A percentile compares a stretch with the other conserved stretches of the same genome.
These are phyloP conservation scores for Saturnispora diversa DNA, from an alignment of 805 yeast genomes.

Conservation along the genomic window DNA sequence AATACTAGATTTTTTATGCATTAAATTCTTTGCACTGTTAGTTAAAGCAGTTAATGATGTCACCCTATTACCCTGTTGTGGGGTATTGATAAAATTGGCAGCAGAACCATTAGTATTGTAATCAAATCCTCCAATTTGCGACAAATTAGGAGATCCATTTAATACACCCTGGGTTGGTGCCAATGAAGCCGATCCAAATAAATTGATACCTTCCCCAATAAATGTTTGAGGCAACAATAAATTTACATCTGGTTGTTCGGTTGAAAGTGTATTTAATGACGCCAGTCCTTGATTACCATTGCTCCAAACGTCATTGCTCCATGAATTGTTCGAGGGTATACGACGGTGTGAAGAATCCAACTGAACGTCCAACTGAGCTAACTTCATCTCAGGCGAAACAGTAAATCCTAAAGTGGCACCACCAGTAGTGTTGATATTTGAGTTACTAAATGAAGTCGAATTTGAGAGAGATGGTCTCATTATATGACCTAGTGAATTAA, in stretches of 20 bases:
- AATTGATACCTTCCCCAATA: constrained; percentile 18
- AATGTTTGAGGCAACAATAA: constrained; percentile 26
- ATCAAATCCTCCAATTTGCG: constrained; percentile 13
- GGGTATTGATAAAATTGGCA: constrained; percentile 6
- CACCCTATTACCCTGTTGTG: constrained; percentile 11
- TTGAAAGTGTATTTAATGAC: constrained; percentile 8
- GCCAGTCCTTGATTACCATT: too few species aligned
- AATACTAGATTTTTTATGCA: constrained; percentile 3
- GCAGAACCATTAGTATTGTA: constrained; percentile 1
- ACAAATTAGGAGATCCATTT: constrained; percentile 13
- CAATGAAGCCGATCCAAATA: not conserved
- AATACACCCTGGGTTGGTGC: not conserved
- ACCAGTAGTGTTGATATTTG: constrained; percentile 3
- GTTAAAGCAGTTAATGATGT: constrained; percentile 20
- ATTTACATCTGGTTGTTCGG: constrained; percentile 18
- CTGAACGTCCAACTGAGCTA: constrained; percentile 11
- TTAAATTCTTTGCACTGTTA: constrained; percentile 10
- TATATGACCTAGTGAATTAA: not conserved
- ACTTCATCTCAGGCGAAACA: constrained; percentile 16
- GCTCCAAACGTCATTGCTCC: constrained; percentile 10
- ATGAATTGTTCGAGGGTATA: constrained; percentile 7
- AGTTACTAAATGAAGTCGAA: constrained; percentile 8
- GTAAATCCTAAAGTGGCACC: too few species aligned
- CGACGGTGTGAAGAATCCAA: constrained; percentile 7
- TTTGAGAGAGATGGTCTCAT: not conserved